Percentiles rank a stretch among this genome's conserved stretches.
Evolutionary conservation across 192 early-diverging fungal species (phyloP).

Genomic region (Bifiguratus adelaidae): DNA sequence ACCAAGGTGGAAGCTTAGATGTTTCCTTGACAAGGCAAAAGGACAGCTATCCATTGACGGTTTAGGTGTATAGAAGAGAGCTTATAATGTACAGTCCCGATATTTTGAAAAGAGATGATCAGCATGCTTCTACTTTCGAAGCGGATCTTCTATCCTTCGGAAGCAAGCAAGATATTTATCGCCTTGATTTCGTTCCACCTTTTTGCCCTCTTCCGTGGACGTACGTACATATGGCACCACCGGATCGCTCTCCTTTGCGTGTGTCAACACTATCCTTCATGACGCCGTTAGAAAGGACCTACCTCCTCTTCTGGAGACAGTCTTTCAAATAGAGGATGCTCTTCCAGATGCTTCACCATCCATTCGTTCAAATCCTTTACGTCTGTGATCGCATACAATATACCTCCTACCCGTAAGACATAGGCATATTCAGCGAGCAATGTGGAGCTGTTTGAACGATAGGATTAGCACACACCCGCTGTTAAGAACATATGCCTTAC

Average conservation of each 20-base stretch:
- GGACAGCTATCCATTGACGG: too few species aligned
- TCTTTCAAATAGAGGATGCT: conserved; percentile 88
- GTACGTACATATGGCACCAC: conserved; percentile 72
- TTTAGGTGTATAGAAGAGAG: too few species aligned
- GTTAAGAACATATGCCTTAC: conserved; percentile 4
- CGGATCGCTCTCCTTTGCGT: conserved; percentile 59
- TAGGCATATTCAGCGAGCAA: conserved; percentile 97
- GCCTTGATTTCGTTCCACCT: conserved; percentile 94
- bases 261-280: conserved; percentile 18
- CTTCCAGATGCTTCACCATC: conserved; percentile 92
- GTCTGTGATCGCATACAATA: conserved; percentile 94
- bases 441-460: conserved; percentile 21
- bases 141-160: conserved; percentile 56
- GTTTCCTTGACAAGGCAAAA: too few species aligned
- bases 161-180: conserved; percentile 89
- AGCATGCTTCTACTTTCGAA: background rate
- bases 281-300: conserved; percentile 10
- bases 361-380: conserved; percentile 86
- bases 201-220: conserved; percentile 97
- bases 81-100: too few species aligned
- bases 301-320: conserved; percentile 67
- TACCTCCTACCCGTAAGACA: conserved; percentile 75
- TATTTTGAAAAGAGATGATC: too few species aligned
- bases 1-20: too few species aligned
- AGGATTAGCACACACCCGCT: background rate